A percentile compares a stretch with the other conserved stretches of the same genome.
Conservation (phyloP, 1,284 basidiomycete species). For the Ceratobasidium sp. region DNA sequence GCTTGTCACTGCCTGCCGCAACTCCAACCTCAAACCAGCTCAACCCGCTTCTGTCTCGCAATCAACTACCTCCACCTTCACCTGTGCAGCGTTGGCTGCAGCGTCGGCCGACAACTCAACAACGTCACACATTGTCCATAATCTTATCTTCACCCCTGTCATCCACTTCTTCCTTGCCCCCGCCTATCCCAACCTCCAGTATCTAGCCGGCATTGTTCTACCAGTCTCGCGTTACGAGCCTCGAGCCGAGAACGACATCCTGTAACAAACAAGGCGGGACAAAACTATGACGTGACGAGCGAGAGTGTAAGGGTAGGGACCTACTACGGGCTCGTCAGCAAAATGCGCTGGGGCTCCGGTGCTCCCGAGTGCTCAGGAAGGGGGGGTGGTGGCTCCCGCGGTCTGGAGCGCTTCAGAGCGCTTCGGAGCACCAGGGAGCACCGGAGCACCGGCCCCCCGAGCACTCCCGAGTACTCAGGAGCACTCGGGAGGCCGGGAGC, state of each 20-base stretch:
- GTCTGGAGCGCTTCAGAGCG: too few species aligned
- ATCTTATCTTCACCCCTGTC: neutral
- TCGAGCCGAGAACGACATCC: constrained; percentile 18
- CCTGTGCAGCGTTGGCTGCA: too few species aligned
- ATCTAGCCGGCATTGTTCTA: neutral
- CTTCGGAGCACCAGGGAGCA: too few species aligned
- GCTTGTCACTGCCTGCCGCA: constrained; percentile 1
- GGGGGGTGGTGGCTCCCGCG: neutral
- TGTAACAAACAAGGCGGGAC: constrained; percentile 14
- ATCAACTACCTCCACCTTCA: too few species aligned
- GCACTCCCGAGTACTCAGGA: too few species aligned
- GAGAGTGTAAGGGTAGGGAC: neutral
- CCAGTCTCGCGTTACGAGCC: constrained; percentile 20
- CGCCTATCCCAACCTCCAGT: neutral
- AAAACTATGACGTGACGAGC: too few species aligned
- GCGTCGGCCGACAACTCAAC: neutral
- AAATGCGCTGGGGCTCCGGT: neutral
- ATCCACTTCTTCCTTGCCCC: neutral
- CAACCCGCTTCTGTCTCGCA: too few species aligned
- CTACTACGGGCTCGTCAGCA: neutral
- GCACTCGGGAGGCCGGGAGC: too few species aligned
- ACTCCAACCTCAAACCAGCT: too few species aligned
- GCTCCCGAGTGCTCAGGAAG: neutral
- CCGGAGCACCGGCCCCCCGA: too few species aligned
- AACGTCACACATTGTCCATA: constrained; percentile 7